Percentiles rank a stretch among this genome's conserved stretches.
phyloP scores from a whole-genome alignment of 192 early-diverging fungal species.

The Ramicandelaber brevisporus region DNA sequence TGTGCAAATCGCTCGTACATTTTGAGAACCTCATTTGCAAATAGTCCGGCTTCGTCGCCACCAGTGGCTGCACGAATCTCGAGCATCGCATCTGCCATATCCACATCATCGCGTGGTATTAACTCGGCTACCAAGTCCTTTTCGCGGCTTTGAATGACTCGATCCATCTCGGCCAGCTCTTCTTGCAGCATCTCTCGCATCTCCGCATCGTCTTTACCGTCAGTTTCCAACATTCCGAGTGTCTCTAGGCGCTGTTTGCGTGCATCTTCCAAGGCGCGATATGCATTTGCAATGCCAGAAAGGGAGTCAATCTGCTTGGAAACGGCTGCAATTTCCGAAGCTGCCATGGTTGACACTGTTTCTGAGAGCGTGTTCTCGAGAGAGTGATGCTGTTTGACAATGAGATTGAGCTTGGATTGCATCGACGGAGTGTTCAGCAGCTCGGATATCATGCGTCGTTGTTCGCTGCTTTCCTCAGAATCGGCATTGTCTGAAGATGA shows the following conservation, averaged over 20 bases:
- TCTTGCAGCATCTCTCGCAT: constrained; percentile 30
- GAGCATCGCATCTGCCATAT: constrained; percentile 37
- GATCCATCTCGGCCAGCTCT: constrained; percentile 20
- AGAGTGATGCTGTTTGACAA: constrained; percentile 8
- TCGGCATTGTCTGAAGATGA: constrained; percentile 9
- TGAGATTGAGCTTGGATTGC: no score
- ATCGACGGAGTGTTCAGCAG: no score
- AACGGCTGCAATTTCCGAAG: constrained; percentile 13
- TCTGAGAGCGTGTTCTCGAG: constrained; percentile 5
- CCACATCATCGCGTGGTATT: constrained; percentile 37
- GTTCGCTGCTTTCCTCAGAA: no score
- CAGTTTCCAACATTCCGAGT: not conserved
- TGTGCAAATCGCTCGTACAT: constrained; percentile 54
- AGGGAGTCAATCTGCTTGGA: constrained; percentile 11
- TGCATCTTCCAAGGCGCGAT: not conserved
- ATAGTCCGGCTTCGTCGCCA: constrained; percentile 52
- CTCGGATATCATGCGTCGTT: no score
- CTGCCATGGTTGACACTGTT: constrained; percentile 8
- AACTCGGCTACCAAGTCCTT: constrained; percentile 24
- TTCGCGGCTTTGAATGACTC: constrained; percentile 16
- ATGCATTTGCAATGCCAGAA: no score
- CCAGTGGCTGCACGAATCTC: constrained; percentile 58
- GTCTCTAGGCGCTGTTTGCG: not conserved
- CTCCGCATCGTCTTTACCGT: constrained; percentile 12
- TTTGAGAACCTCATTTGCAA: constrained; percentile 33